Percentiles rank a stretch among this genome's conserved stretches.
Conservation (phyloP, 352 stramenopile genomes). For the Pythium vanterpoolii region DNA sequence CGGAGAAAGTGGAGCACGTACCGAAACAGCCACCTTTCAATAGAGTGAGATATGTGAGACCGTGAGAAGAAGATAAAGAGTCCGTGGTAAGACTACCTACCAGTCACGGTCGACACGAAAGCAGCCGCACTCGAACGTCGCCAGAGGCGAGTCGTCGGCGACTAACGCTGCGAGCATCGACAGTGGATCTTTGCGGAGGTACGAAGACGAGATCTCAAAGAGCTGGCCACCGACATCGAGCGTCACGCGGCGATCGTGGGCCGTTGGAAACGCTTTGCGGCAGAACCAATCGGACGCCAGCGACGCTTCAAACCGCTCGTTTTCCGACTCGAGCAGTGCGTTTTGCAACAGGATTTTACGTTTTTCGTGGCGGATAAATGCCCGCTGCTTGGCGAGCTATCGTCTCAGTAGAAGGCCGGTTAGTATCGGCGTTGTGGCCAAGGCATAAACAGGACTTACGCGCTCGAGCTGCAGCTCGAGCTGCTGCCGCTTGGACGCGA, state of each 20-base stretch:
- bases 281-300: conserved; percentile 78
- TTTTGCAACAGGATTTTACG: conserved; percentile 73
- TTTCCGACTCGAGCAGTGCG: conserved; percentile 67
- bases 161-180: conserved; percentile 71
- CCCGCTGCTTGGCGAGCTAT: conserved; percentile 67
- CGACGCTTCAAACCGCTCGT: conserved; percentile 70
- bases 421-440: neutral
- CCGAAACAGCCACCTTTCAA: conserved; percentile 60
- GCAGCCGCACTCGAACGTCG: conserved; percentile 52
- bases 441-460: conserved; percentile 28
- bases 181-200: conserved; percentile 49
- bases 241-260: conserved; percentile 44
- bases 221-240: conserved; percentile 68
- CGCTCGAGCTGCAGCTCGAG: conserved; percentile 59
- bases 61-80: neutral
- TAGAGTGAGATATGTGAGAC: neutral
- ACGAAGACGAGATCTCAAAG: conserved; percentile 56
- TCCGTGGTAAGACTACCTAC: conserved; percentile 10
- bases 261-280: conserved; percentile 40
- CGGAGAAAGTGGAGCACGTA: conserved; percentile 77
- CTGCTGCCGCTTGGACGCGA: conserved; percentile 62
- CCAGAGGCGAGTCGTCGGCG: conserved; percentile 59
- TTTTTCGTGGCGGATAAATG: conserved; percentile 78
- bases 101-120: conserved; percentile 76
- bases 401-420: neutral